Base-by-base conservation (phyloP, 2,329 filamentous ascomycete species). In the Dryadomyces quercus-mongolicae region DNA sequence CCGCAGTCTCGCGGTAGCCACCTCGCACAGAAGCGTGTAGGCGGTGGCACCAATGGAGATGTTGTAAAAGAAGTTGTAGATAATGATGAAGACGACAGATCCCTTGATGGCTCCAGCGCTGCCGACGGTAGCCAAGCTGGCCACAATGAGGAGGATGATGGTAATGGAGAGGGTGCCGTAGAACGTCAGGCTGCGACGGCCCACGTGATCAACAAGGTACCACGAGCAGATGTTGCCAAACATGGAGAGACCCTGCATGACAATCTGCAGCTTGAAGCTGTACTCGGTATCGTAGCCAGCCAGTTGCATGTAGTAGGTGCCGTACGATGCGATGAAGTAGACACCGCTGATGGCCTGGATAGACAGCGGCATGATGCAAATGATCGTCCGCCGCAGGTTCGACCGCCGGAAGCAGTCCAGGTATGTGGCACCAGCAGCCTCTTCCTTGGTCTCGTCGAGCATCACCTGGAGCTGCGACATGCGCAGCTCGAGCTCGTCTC, bases 321-420 rank as follows among this genome's bases (percentile, higher is more conserved):
- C 61, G 56, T 73, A 73, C 6, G 62, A 59, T 2, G 65, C 60
- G 2, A 65, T 61, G 25, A 71, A 71, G 45, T 67, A 65, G 49
- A 71, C 64, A 49, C 55, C 65, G 46, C 60, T 63, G 45, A 52
- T 53, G 22, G 40, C 45, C 38, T 50, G 55, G 38, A 67, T 69
- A 5, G 66, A n/a, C 13, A 43, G n/a, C 22, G 52, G 64, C 36
- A 70, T 58, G 53, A 67, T 67, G 6, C 74, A 71, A 42, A 79
- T 78, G 62, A 78, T 75, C 0, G 76, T 79, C 34, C 76, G 71
- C 21, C 74, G 69, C 22, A 71, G 62, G 57, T 77, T 76, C 36
- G 69, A 68, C 1, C 74, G 74, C 49, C 65, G 70, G 60, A 79
- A 71, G 52, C 74, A 77, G 57, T 80, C 76, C 34, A 66, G 21